Base-by-base conservation (phyloP, 225 moss, liverwort and hornwort genomes). In the Rhytidiadelphus loreus region DNA sequence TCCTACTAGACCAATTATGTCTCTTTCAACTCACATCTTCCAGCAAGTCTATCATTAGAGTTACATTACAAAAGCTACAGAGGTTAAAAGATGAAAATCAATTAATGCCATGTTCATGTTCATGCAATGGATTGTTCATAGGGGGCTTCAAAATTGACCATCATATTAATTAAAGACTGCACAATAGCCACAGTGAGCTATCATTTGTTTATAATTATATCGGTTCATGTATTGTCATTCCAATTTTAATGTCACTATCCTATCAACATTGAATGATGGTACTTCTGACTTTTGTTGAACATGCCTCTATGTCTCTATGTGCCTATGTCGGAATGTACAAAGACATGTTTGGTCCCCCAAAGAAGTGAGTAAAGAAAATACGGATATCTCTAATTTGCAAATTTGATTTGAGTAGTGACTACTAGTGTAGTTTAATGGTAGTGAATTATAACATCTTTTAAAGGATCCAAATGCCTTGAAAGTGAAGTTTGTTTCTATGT, bases 1-100 rank as follows among this genome's bases (percentile, higher is more conserved):
- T 39, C 3, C 4, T 1, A 25, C 26, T 5, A 78, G 1, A 16
- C 0, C 4, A 26, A 17, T 0, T 7, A 16, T 0, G 0, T 57
- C 2, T 26, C 4, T 3, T 78, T 28, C 5, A n/a, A 78, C 1
- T 37, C 13, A 52, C 8, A 33, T 22, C 33, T 77, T 55, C 5
- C 8, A 55, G 24, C 16, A 24, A 55, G 1, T 77, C 1, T 2
- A 77, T 37, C 37, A 55, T n/a, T 2, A 12, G 3, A 77, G 2
- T 53, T 77, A 9, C 1, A 14, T 0, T 11, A 11, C 16, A 26
- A 26, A 78, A 17, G 0, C 16, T 57, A 11, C 1, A 22, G 3
- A 77, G 1, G 10, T n/a, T 6, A 3, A 26, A 77, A 57, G 26
- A 26, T 57, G 4, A 39, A 78, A 57, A 57, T 17, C 8, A 17